A percentile compares a stretch with the other conserved stretches of the same genome.
These are phyloP conservation scores for Acacia concinna DNA, from an alignment of 331 rosid species.

Conservation along the genomic window DNA sequence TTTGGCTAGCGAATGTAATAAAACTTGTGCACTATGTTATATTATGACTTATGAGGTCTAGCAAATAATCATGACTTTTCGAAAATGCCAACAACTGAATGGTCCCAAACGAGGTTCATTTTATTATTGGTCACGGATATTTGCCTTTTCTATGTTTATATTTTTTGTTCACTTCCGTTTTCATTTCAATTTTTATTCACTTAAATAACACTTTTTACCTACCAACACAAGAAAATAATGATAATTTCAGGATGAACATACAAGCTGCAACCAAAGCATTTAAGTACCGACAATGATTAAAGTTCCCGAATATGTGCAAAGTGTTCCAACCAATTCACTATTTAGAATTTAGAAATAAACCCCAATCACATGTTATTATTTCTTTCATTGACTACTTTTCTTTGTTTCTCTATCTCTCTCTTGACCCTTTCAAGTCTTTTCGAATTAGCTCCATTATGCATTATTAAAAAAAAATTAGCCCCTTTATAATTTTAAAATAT, in stretches of 20 bases:
- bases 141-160: background rate
- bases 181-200: background rate
- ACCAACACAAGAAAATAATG: background rate
- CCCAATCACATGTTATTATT: background rate
- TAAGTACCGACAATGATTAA: background rate
- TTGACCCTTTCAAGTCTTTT: background rate
- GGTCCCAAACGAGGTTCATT: background rate
- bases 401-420: background rate
- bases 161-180: background rate
- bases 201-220: background rate
- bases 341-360: background rate
- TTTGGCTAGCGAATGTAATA: too few species aligned
- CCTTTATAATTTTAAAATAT: background rate
- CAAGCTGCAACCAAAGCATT: background rate
- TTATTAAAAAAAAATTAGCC: background rate
- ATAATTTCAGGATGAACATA: background rate
- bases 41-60: background rate
- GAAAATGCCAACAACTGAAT: background rate
- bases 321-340: background rate
- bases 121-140: background rate
- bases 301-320: background rate
- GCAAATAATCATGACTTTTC: background rate
- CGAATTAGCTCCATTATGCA: background rate
- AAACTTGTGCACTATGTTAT: background rate
- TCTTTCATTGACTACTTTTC: background rate